Base-by-base conservation (phyloP, 306 rosid genomes). In the Hippophae gyantsensis region DNA sequence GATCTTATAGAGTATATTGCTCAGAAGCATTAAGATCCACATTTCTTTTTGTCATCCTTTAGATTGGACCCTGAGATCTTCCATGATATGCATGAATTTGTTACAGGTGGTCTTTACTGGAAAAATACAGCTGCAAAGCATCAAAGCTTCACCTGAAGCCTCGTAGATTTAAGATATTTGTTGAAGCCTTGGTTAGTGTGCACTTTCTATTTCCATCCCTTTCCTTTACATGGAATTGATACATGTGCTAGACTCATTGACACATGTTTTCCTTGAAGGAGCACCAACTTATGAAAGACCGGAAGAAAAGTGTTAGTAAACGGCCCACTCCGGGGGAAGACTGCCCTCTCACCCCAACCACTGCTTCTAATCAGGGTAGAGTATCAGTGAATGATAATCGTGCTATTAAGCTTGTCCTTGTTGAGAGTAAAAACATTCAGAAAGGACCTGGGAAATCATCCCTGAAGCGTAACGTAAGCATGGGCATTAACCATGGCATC, bases 111-210 rank as follows among this genome's bases (percentile, higher is more conserved):
- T 87, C 98, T 43, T 87, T 92, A 73, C 71, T 87, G 76, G 98
- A 92, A 73, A 92, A 92, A 74, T 88, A 87, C 70, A 92, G 98
- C 77, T 92, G 96, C 80, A 87, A 88, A 78, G 98, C 98, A 69
- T 92, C 98, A 71, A 92, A 92, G 80, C 98, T 92, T 80, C 98
- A 88, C 77, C 61, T 92, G 69, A 92, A 92, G 79, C 98, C 98
- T 26, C 89, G 98, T 9, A 81, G 96, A 43, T 92, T 87, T 62
- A 92, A 92, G 80, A 84, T 92, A 58, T 85, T 92, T 78, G 71
- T 92, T 63, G 98, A 92, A 82, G 89, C 98, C 60, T 78, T 92
- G 95, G 98, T 92, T 68, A 83, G 97, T 86, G 32, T 32, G 54
- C 10, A 55, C 67, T 56, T 45, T 74, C 63, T 65, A 56, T 62